These are phyloP conservation scores for Poa annua DNA, from an alignment of 176 grass and related monocot species.

Conservation along the genomic window DNA sequence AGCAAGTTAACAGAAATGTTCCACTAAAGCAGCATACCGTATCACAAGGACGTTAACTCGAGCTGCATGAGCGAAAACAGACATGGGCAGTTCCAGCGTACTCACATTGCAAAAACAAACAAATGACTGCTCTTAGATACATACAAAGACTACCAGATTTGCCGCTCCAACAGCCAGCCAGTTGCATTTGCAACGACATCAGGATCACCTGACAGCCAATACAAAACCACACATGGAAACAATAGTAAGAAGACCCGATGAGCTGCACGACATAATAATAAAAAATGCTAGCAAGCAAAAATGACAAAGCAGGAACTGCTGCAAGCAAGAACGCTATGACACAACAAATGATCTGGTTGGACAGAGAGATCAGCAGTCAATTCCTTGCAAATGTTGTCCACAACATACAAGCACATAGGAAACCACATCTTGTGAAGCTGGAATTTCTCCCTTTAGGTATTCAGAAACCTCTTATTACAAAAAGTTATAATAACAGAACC, in stretches of 20 bases:
- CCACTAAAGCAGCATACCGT: no score
- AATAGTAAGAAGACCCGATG: no score
- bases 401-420: not conserved
- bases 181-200: no score
- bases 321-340: not conserved
- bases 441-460: not conserved
- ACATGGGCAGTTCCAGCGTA: not conserved
- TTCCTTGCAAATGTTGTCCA: not conserved
- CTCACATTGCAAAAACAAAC: not conserved
- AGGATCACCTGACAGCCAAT: no score
- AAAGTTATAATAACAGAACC: not conserved
- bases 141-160: no score
- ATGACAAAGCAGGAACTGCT: no score
- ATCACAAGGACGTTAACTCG: no score
- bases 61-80: no score
- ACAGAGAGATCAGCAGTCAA: not conserved
- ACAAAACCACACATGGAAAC: no score
- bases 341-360: not conserved
- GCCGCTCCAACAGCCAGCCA: not conserved
- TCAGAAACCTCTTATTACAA: slow-evolving; percentile 17
- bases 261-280: no score
- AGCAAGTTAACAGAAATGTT: no score
- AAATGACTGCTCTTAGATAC: not conserved
- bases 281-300: no score
- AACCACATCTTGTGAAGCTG: not conserved